A percentile compares a stretch with the other conserved stretches of the same genome.
phyloP scores from a whole-genome alignment of 2,329 filamentous ascomycete species.

The Penicillium sp. region DNA sequence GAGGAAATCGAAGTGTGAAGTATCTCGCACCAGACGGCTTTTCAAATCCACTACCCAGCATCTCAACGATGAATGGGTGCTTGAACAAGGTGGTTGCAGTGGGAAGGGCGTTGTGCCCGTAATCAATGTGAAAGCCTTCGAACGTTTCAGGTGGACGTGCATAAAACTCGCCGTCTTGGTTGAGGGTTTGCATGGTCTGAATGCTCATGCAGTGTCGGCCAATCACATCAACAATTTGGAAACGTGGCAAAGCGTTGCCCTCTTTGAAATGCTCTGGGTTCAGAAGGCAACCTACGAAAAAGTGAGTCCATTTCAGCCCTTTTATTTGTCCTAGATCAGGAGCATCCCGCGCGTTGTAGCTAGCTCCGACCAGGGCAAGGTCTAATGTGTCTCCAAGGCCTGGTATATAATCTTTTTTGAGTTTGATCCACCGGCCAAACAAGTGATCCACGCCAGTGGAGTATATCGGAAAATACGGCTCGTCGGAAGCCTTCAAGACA shows the following conservation, averaged over 20 bases:
- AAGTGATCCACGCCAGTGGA: conserved; percentile 29
- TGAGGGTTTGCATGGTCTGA: conserved; percentile 53
- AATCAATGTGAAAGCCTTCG: conserved; percentile 47
- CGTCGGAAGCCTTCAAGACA: conserved; percentile 72
- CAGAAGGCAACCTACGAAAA: conserved; percentile 72
- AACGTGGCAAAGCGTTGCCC: conserved; percentile 55
- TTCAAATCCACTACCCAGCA: conserved; percentile 78
- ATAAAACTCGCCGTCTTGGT: conserved; percentile 49
- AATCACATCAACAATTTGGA: conserved; percentile 66
- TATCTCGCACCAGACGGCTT: conserved; percentile 67
- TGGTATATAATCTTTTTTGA: conserved; percentile 83
- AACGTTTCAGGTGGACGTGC: conserved; percentile 38
- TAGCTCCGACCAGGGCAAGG: conserved; percentile 74
- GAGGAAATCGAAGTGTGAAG: conserved; percentile 74
- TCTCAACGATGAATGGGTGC: conserved; percentile 72
- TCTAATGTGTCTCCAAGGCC: conserved; percentile 80
- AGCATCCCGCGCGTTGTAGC: conserved; percentile 66
- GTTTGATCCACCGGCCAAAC: conserved; percentile 65
- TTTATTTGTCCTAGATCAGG: conserved; percentile 52
- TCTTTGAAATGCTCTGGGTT: conserved; percentile 63
- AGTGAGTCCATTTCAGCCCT: conserved; percentile 72
- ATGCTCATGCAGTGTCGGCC: conserved; percentile 51
- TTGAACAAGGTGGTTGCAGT: conserved; percentile 57
- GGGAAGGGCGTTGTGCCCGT: conserved; percentile 43
- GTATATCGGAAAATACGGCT: conserved; percentile 69